A percentile compares a stretch with the other conserved stretches of the same genome.
phyloP scores from a whole-genome alignment of 176 grass and related monocot species.

The Calamus simplicifolius region DNA sequence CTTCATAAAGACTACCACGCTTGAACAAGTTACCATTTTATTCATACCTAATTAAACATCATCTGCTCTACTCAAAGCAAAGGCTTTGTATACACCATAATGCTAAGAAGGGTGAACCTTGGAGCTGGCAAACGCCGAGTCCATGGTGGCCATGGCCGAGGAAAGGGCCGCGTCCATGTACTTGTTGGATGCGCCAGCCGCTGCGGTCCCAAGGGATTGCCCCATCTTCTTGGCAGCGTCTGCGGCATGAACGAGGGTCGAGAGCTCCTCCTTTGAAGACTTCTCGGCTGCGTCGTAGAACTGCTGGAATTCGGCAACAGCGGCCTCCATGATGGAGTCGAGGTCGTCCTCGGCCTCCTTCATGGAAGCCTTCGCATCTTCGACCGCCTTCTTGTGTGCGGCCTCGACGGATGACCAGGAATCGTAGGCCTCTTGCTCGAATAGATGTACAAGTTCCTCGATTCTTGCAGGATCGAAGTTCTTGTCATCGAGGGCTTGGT shows the following conservation, averaged over 20 bases:
- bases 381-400: constrained; percentile 14
- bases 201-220: constrained; percentile 1
- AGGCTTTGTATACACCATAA: too few relatives aligned
- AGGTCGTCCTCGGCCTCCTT: constrained; percentile 20
- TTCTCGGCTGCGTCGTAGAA: constrained; percentile 10
- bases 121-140: constrained; percentile 17
- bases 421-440: constrained; percentile 22
- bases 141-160: constrained; percentile 20
- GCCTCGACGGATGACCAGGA: constrained; percentile 17
- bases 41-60: too few relatives aligned
- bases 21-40: too few relatives aligned
- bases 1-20: too few relatives aligned
- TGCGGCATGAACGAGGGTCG: neutral
- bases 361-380: constrained; percentile 11
- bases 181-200: neutral
- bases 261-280: neutral
- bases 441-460: constrained; percentile 30
- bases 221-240: neutral
- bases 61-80: too few relatives aligned
- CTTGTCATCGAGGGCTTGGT: constrained; percentile 16
- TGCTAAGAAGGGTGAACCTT: constrained; percentile 8
- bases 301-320: constrained; percentile 16
- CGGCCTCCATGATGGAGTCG: constrained; percentile 21
- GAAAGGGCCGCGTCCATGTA: constrained; percentile 21
- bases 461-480: constrained; percentile 24